phyloP scores from a whole-genome alignment of 208 protist species.

The Strigomonas culicis region DNA sequence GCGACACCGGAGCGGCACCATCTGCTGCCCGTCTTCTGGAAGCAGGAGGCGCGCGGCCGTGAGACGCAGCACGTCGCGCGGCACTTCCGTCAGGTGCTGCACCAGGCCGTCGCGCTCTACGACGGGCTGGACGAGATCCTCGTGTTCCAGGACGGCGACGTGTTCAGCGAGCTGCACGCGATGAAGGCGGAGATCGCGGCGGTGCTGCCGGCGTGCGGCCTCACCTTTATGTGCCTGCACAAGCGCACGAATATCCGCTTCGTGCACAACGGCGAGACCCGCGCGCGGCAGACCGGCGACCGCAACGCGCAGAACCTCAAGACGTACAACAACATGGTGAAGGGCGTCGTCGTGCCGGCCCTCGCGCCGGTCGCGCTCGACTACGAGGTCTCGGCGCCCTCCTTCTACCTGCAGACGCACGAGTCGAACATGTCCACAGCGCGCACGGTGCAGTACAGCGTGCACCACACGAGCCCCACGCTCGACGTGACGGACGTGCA shows the following conservation, averaged over 20 bases:
- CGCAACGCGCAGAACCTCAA: neutral
- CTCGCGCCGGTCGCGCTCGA: conserved; percentile 53
- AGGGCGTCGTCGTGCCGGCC: conserved; percentile 66
- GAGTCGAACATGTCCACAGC: conserved; percentile 85
- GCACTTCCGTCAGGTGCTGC: conserved; percentile 52
- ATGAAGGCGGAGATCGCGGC: conserved; percentile 55
- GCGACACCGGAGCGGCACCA: conserved; percentile 46
- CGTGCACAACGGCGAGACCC: conserved; percentile 35
- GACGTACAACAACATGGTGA: conserved; percentile 54
- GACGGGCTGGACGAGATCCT: conserved; percentile 84
- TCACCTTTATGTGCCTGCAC: conserved; percentile 89
- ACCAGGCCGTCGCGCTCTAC: conserved; percentile 28
- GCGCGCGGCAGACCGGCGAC: neutral
- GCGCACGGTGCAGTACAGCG: conserved; percentile 79
- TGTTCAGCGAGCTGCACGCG: conserved; percentile 65
- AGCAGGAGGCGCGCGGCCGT: conserved; percentile 59
- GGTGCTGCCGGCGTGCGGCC: conserved; percentile 50
- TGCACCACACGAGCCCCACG: conserved; percentile 66
- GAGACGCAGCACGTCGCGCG: conserved; percentile 51
- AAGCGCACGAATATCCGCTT: conserved; percentile 90
- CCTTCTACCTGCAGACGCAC: conserved; percentile 88
- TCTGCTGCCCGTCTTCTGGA: conserved; percentile 74
- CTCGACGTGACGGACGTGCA: conserved; percentile 75
- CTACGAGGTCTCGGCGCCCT: conserved; percentile 32
- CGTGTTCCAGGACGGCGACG: conserved; percentile 85